A percentile compares a stretch with the other conserved stretches of the same genome.
Conservation (phyloP, 2,329 filamentous ascomycete species). For the Zarea fungicola region DNA sequence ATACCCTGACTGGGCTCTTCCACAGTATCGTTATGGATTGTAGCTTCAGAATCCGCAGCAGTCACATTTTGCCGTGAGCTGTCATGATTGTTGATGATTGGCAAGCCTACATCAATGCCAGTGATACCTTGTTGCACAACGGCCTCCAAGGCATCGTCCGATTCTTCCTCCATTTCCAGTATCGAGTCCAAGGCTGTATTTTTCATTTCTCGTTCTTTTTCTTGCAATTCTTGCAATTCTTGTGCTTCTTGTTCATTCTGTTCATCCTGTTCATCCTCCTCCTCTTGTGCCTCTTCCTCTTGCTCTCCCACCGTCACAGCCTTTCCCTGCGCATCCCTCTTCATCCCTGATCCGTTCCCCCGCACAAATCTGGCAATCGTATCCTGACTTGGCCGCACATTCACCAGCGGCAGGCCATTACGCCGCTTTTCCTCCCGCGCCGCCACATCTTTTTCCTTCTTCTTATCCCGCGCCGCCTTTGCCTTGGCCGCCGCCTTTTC, state of each 20-base stretch:
- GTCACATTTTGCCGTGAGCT: not conserved
- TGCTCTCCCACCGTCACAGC: not conserved
- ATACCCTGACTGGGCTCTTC: too few relatives aligned
- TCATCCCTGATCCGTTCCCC: slow-evolving; percentile 27
- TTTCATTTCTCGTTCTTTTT: not conserved
- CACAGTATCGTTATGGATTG: not conserved
- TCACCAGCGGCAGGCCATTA: slow-evolving; percentile 48
- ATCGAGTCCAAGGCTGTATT: not conserved
- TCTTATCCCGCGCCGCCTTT: slow-evolving; percentile 46
- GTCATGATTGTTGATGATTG: too few relatives aligned
- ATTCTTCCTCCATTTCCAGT: not conserved
- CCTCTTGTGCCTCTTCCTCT: not conserved
- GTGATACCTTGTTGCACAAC: too few relatives aligned
- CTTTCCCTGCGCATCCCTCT: slow-evolving; percentile 22
- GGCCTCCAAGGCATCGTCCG: too few relatives aligned
- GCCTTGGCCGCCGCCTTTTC: slow-evolving; percentile 45
- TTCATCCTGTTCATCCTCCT: slow-evolving; percentile 7
- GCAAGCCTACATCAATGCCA: too few relatives aligned
- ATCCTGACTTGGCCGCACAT: slow-evolving; percentile 51
- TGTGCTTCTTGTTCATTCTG: slow-evolving; percentile 12
- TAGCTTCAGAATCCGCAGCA: not conserved
- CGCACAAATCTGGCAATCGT: slow-evolving; percentile 50
- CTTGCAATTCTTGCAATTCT: too few relatives aligned
- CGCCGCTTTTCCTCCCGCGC: slow-evolving; percentile 46
- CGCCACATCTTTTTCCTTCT: slow-evolving; percentile 45